These are phyloP conservation scores for Pseudocercospora cruenta DNA, from an alignment of 2,329 filamentous ascomycete genomes.

Conservation along the genomic window DNA sequence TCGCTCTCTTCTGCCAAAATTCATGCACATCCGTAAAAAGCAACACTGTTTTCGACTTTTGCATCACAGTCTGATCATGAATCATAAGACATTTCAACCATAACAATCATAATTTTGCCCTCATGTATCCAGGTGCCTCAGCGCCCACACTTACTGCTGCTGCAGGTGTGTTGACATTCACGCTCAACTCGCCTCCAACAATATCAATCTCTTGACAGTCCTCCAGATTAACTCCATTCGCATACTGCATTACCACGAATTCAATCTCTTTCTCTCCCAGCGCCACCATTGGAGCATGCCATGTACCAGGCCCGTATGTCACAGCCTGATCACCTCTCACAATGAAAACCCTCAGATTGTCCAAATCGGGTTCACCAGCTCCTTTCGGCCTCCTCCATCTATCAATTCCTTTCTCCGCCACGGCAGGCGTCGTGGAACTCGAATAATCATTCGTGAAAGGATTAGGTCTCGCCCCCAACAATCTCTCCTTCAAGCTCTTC, in stretches of 20 bases:
- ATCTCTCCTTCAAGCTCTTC: slow-evolving; percentile 43
- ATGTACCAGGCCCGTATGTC: slow-evolving; percentile 88
- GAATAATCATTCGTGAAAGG: slow-evolving; percentile 56
- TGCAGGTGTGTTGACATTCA: slow-evolving; percentile 30
- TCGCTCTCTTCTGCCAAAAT: too few relatives aligned
- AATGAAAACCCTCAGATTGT: slow-evolving; percentile 73
- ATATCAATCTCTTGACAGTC: slow-evolving; percentile 80
- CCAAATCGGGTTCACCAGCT: slow-evolving; percentile 72
- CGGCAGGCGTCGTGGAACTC: slow-evolving; percentile 35
- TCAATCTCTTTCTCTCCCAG: slow-evolving; percentile 72
- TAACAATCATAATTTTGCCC: slow-evolving; percentile 28
- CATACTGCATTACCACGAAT: slow-evolving; percentile 88
- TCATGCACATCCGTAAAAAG: too few relatives aligned
- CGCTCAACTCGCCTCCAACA: slow-evolving; percentile 30
- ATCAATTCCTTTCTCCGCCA: background rate
- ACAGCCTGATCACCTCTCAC: slow-evolving; percentile 80
- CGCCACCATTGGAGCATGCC: slow-evolving; percentile 96
- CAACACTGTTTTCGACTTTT: too few relatives aligned
- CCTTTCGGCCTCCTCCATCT: slow-evolving; percentile 38
- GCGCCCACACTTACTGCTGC: slow-evolving; percentile 22
- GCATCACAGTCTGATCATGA: background rate
- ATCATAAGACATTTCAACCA: background rate
- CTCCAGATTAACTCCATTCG: slow-evolving; percentile 78
- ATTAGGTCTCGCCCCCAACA: slow-evolving; percentile 46
- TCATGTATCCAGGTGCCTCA: slow-evolving; percentile 19